Evolutionary conservation across 805 yeast species (phyloP), one percentile per base, ranked within the genome.

Genomic region (Kurtzmaniella fragi): DNA sequence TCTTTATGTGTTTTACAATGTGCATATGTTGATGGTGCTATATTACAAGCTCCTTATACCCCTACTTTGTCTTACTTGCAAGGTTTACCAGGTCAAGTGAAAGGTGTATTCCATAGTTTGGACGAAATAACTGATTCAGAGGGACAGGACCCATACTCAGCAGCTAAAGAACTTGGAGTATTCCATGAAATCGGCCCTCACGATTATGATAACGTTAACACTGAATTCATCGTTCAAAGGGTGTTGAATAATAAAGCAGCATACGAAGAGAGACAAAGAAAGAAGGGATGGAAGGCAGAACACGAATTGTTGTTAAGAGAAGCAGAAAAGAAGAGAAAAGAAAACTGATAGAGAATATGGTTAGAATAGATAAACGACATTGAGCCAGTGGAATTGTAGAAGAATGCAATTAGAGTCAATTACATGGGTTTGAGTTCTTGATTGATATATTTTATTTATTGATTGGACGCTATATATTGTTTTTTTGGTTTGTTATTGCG

Each of bases 1-100:
- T 74, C 90, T 0, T 65, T 93, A 43, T 88, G 96, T 59, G 90
- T 89, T 5, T 64, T 93, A 50, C 96, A 91, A 60, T 88, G 96
- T 61, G 73, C 74, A 39, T 84, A 84, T 49, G 88, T 89, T 25
- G 95, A 88, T 54, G 88, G 84, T 1, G 69, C 88, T 3, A 67
- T 93, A 1, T 57, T 91, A 28, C 84, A 80, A 2, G 86, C 86
- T 1, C 90, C 91, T 13, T 71, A 68, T 45, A 48, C 46, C 3
- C 80, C 84, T 14, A 61, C 68, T 5, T 9, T 28, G 5, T 46
- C 51, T 3, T 80, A 70, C 42, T 48, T 80, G 17, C 43, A 44
- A 3, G 47, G 50, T 14, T 57, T 79, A 34, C 67, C 71, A 9
- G 69, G 67, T 5, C 48, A 56, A 20, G 62, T 70, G 14, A 43